A percentile compares a stretch with the other conserved stretches of the same genome.
Evolutionary conservation across 306 rosid genomes (phyloP).

Genomic region (Lathyrus oleraceus): DNA sequence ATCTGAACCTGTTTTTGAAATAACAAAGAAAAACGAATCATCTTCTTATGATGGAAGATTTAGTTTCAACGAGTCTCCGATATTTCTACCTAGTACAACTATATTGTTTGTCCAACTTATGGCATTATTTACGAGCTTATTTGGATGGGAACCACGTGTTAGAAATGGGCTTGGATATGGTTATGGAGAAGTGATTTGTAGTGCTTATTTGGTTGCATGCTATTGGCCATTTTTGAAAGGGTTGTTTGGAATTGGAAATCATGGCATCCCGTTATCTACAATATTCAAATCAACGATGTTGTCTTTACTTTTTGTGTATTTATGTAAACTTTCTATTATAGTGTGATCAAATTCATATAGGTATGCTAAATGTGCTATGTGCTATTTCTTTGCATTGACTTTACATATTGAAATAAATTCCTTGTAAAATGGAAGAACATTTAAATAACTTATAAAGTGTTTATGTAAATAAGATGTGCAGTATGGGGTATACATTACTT

Average conservation of each 20-base stretch:
- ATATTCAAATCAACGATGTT: constrained; percentile 41
- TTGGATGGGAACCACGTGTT: constrained; percentile 7
- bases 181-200: constrained; percentile 43
- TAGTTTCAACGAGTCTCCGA: constrained; percentile 56
- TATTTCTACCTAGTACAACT: constrained; percentile 57
- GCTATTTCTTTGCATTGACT: too few species aligned
- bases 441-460: too few species aligned
- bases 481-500: too few species aligned
- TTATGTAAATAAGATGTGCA: too few species aligned
- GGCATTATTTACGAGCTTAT: constrained; percentile 32
- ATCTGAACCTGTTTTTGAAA: constrained; percentile 51
- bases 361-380: too few species aligned
- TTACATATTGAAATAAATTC: too few species aligned
- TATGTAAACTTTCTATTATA: not conserved
- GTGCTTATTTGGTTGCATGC: constrained; percentile 47
- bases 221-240: constrained; percentile 60
- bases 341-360: too few species aligned
- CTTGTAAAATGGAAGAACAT: too few species aligned
- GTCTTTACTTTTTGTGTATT: constrained; percentile 44
- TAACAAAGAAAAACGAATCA: constrained; percentile 49
- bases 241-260: constrained; percentile 48
- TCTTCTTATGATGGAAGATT: constrained; percentile 34
- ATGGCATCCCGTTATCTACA: constrained; percentile 60
- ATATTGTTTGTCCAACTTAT: constrained; percentile 52
- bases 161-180: constrained; percentile 40